Conservation (phyloP, 2,329 filamentous ascomycete species). For the Sporothrix humicola region DNA sequence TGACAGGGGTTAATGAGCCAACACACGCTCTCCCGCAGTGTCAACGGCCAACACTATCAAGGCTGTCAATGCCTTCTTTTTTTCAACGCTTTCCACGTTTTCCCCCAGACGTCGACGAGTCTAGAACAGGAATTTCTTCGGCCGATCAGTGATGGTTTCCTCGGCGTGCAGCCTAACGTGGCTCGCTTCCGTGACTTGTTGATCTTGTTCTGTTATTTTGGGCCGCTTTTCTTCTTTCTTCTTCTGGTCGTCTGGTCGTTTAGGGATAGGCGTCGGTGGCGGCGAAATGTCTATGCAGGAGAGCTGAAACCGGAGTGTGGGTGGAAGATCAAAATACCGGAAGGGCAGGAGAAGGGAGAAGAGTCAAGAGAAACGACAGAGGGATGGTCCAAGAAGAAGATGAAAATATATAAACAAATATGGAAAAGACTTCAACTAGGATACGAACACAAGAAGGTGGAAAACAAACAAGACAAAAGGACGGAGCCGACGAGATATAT, state of each 20-base stretch:
- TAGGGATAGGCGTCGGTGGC: conserved; percentile 1
- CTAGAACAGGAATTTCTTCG: conserved; percentile 23
- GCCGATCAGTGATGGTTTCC: conserved; percentile 20
- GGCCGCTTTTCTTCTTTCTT: neutral
- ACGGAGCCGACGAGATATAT: conserved; percentile 10
- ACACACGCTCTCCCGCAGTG: neutral
- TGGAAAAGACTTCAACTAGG: neutral
- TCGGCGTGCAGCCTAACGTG: neutral
- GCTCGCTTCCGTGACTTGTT: too few species aligned
- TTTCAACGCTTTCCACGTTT: conserved; percentile 15
- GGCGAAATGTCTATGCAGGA: neutral
- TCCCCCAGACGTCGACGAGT: neutral
- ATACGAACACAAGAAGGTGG: neutral
- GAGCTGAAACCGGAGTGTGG: neutral
- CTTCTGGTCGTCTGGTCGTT: neutral
- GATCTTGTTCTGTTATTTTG: neutral
- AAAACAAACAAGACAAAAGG: neutral
- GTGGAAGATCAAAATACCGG: neutral
- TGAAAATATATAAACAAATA: neutral
- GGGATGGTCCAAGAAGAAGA: neutral
- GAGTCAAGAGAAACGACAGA: neutral
- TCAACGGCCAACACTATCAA: conserved; percentile 7
- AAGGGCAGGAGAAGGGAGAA: neutral
- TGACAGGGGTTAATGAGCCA: neutral
- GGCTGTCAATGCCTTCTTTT: conserved; percentile 3